Evolutionary conservation across 371 early-diverging fungal genomes (phyloP), one percentile per base, ranked within the genome.

Genomic region (Saksenaea vasiformis): DNA sequence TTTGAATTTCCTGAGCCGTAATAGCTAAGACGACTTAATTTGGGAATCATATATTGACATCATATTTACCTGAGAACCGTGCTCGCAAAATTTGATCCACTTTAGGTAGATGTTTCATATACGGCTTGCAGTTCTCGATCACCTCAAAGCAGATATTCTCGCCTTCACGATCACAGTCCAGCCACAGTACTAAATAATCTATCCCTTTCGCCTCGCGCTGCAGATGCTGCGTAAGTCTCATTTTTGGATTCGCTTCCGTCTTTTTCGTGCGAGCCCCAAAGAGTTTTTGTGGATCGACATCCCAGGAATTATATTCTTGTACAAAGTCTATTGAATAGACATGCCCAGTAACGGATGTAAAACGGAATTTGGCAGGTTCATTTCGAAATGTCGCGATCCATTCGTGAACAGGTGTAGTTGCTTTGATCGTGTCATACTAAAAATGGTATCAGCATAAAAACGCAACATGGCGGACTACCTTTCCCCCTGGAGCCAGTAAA

Each of bases 101-200:
- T 13, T 54, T 31, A 13, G 55, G n/a, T 1, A 69, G 66, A 7
- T 63, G 58, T 27, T 77, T 78, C 71, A 78, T 78, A 41, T 69
- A 62, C 0, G 64, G 61, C 17, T 72, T 31, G 38, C 69, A 71
- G 43, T 77, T 77, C 15, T 76, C 74, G 27, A 78, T 77, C 27
- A 91, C 89, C 64, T 91, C 87, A 59, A 70, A 74, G 35, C 87
- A 90, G 58, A 91, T 91, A 62, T 91, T 87, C 66, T 91, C 91
- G 9, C 91, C 91, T 72, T 91, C 91, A 57, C 91, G 68, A 67
- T 91, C 91, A 61, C 90, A 88, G 73, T 91, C 91, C 35, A 90
- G 78, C 91, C 91, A 91, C 9, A 90, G 75, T 24, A 90, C 76
- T 5, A 91, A 66, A 58, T 79, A 78, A 61, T 86, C 80, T 7